Base-by-base conservation (phyloP, 805 yeast species). In the Schizosaccharomyces lindneri region DNA sequence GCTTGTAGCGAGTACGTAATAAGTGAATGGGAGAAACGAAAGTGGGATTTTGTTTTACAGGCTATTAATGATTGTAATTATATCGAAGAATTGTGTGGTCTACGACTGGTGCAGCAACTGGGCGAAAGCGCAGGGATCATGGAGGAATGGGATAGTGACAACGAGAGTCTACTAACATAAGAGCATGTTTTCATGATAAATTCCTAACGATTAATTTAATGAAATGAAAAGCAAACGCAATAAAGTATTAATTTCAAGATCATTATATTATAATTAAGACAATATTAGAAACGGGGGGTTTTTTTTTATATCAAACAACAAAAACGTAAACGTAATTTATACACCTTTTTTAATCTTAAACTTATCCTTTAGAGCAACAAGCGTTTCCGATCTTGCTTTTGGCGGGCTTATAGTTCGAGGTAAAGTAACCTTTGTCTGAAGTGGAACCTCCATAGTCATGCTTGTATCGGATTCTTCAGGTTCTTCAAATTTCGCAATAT, bases 81-180 rank as follows among this genome's bases (percentile, higher is more conserved):
- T 66, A 75, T 94, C 48, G 95, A 88, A 65, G 80, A 80, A 36
- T 68, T 88, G 3, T 82, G 94, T 65, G 98, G 98, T 0, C 76
- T 93, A 62, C 77, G 81, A 0, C 76, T 80, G 59, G 81, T 90
- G 0, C 95, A 87, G 65, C 72, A 78, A 57, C 80, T 79, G 61
- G 89, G 90, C 0, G 94, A 85, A 63, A 73, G 64, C 55, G 75
- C 68, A n/a, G 63, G 76, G 17, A 72, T 66, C 17, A 63, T 64
- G 6, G 63, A 65, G 15, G 78, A 75, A 60, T 73, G 73, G 62
- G 75, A 71, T 43, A 76, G 70, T 5, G 73, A 71, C 24, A 69
- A 64, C 21, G 67, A 62, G 24, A 67, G 65, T 46, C 9, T 46
- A 9, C 9, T 46, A 3, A 11, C 27, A 19, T 46, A 46, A 46